These are phyloP conservation scores for Suhomyces sp. DNA, from an alignment of 805 yeast genomes.

Conservation along the genomic window DNA sequence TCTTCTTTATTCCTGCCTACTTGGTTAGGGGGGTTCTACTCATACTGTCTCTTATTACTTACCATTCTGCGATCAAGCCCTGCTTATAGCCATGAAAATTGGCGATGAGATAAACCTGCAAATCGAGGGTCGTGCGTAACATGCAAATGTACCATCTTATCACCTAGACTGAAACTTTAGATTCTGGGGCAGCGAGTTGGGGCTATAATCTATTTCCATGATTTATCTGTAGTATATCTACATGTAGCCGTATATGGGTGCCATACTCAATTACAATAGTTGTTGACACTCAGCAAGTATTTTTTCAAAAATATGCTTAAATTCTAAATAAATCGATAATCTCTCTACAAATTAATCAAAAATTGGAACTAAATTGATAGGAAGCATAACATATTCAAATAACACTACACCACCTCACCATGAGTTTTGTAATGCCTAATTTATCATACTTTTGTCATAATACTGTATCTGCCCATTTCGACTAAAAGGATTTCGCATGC, in stretches of 20 bases:
- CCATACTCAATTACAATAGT: too few relatives aligned
- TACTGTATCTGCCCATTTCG: not conserved
- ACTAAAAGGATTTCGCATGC: not conserved
- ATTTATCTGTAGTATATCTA: too few relatives aligned
- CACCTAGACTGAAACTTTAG: not conserved
- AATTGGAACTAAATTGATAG: too few relatives aligned
- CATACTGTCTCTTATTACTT: not conserved
- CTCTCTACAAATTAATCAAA: too few relatives aligned
- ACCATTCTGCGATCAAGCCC: slow-evolving; percentile 2
- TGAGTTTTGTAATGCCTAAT: too few relatives aligned
- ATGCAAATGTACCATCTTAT: not conserved
- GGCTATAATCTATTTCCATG: too few relatives aligned
- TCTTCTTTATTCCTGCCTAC: slow-evolving; percentile 33
- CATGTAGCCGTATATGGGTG: not conserved
- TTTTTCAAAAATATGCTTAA: not conserved
- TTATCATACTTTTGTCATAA: too few relatives aligned
- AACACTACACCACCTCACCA: too few relatives aligned
- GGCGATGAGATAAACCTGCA: slow-evolving; percentile 1
- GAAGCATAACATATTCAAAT: too few relatives aligned
- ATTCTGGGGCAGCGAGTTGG: too few relatives aligned
- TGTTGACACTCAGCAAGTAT: not conserved
- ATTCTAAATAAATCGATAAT: too few relatives aligned
- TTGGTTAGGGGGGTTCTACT: not conserved
- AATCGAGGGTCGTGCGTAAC: not conserved
- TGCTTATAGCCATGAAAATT: not conserved